A percentile compares a stretch with the other conserved stretches of the same genome.
Evolutionary conservation across 441 rosid species (phyloP).

Genomic region (Erysimum cheiri): DNA sequence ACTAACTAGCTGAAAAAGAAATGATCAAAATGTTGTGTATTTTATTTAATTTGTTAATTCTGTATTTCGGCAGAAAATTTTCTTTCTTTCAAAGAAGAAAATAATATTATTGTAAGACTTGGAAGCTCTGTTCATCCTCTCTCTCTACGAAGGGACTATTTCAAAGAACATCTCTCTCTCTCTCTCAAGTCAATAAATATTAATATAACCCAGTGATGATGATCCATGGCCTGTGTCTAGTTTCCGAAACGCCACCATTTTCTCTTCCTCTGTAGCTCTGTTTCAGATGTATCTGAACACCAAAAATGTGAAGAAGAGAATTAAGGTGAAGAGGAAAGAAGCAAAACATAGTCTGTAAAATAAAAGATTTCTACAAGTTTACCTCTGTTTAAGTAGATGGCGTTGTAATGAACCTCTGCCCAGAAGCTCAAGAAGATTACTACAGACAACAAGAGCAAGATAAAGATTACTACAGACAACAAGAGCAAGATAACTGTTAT

Average conservation of each 20-base stretch:
- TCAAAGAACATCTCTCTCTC: slow-evolving; percentile 11
- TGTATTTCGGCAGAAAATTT: slow-evolving; percentile 1
- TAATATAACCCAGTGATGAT: slow-evolving; percentile 25
- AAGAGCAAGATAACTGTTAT: slow-evolving; percentile 18
- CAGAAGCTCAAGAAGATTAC: slow-evolving; percentile 71
- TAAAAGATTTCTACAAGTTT: background rate
- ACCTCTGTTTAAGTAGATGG: slow-evolving; percentile 63
- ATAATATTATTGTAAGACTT: slow-evolving; percentile 38
- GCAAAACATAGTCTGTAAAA: background rate
- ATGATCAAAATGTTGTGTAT: slow-evolving; percentile 6
- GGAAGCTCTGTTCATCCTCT: slow-evolving; percentile 36
- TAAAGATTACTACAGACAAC: slow-evolving; percentile 53
- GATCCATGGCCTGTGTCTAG: slow-evolving; percentile 42
- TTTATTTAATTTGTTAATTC: slow-evolving; percentile 27
- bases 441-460: slow-evolving; percentile 44
- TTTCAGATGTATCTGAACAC: slow-evolving; percentile 36
- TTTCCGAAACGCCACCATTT: slow-evolving; percentile 82
- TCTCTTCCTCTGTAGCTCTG: slow-evolving; percentile 63
- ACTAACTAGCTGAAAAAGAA: background rate
- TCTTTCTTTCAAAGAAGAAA: slow-evolving; percentile 33
- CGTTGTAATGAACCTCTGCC: slow-evolving; percentile 88
- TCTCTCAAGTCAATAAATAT: slow-evolving; percentile 42
- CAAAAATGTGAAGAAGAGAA: background rate
- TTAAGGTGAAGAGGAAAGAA: background rate
- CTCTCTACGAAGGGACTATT: slow-evolving; percentile 34